phyloP scores from a whole-genome alignment of 208 protist genomes.

The Zelonia costaricensis region DNA sequence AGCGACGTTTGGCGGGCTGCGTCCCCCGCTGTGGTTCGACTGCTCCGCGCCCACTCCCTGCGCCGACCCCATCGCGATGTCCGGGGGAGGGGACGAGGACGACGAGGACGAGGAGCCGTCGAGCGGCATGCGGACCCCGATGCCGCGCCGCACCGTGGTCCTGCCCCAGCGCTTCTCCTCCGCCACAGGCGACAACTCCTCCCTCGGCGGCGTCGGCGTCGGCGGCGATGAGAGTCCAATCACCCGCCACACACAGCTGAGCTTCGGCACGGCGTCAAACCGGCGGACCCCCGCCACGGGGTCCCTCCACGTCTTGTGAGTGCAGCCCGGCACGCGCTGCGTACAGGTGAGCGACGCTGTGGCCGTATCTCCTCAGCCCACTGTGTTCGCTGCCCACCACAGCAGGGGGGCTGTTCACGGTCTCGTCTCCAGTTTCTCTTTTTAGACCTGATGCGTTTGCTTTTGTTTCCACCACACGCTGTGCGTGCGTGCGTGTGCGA shows the following conservation, averaged over 20 bases:
- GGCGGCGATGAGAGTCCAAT: conserved; percentile 20
- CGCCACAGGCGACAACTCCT: conserved; percentile 16
- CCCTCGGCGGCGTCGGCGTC: conserved; percentile 5
- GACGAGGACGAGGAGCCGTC: conserved; percentile 21
- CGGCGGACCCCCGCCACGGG: conserved; percentile 15
- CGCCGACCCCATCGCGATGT: conserved; percentile 4
- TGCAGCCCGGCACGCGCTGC: too few species aligned
- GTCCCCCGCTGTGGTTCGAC: conserved; percentile 16
- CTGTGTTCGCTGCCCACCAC: too few species aligned
- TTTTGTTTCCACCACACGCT: too few species aligned
- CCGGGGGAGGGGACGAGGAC: neutral
- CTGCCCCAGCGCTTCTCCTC: conserved; percentile 30
- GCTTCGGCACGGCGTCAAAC: conserved; percentile 28
- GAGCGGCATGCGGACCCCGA: conserved; percentile 28
- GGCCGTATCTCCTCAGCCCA: too few species aligned
- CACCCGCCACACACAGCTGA: conserved; percentile 20
- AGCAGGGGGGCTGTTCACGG: too few species aligned
- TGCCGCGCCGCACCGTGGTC: conserved; percentile 30
- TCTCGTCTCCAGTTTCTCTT: too few species aligned
- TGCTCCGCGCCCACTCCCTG: neutral
- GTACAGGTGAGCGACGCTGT: too few species aligned
- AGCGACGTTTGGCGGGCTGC: conserved; percentile 22
- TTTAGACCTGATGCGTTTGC: too few species aligned
- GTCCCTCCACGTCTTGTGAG: conserved; percentile 3
- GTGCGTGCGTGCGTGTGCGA: too few species aligned